Base-by-base conservation (phyloP, 2,329 filamentous ascomycete species). In the Ophiostoma sp. region DNA sequence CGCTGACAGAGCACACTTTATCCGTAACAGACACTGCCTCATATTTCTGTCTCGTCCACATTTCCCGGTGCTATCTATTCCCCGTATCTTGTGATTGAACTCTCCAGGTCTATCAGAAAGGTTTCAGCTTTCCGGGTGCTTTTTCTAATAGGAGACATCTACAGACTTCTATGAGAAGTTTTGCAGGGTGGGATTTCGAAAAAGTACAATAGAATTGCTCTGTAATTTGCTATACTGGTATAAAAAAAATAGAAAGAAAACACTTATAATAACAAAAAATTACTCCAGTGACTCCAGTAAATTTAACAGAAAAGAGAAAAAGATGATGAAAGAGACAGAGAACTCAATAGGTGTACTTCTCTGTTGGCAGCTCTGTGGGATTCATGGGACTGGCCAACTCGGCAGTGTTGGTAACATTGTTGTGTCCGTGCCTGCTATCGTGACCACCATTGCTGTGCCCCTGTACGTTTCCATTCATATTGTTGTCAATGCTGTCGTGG, bases 321-420 rank as follows among this genome's bases (percentile, higher is more conserved):
- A 19, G 17, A 50, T n/a, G 4, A 2, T 11, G 17, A 50, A n/a
- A n/a, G 17, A 6, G 48, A 8, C 22, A 28, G 68, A 59, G 36
- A 31, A 48, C 70, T 71, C 39, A 72, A 42, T 28, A 25, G 17
- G 22, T 59, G 70, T 69, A 70, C 55, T 70, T 74, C 25, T 72
- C 73, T 1, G 73, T 45, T 9, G 73, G 73, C 70, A 74, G 63
- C 45, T 74, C 73, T 1, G 73, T 64, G 0, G 72, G 19, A 15
- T 39, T 50, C 8, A 45, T 15, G 2, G 63, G 68, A 6, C 59
- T 42, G 5, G 73, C 73, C 31, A 74, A 45, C 52, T 72, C 73
- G 28, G 73, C 73, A 2, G 72, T 71, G 11, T 52, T 61, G 2
- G 11, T 25, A 31, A 25, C 22, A 5, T 64, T 48, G 3, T 59